Percentiles rank a stretch among this genome's conserved stretches.
phyloP scores from a whole-genome alignment of 345 rosid genomes.

The Moricandia moricandioides region DNA sequence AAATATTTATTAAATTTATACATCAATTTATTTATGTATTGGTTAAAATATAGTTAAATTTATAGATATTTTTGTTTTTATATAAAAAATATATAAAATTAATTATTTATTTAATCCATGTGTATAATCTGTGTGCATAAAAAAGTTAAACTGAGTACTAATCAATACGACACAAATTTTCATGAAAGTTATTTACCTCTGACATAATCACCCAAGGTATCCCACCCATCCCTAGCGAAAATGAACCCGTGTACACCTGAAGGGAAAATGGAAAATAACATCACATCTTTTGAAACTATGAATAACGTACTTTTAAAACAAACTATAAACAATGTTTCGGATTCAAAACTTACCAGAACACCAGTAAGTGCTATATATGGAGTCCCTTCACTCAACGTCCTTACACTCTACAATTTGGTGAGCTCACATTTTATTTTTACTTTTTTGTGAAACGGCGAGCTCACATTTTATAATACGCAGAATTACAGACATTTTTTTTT shows the following conservation, averaged over 20 bases:
- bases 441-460: neutral
- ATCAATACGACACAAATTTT: neutral
- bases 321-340: neutral
- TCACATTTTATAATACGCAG: neutral
- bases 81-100: too few relatives aligned
- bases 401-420: slow-evolving; percentile 43
- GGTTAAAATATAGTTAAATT: too few relatives aligned
- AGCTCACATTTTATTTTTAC: neutral
- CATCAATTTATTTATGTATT: too few relatives aligned
- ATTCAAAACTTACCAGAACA: slow-evolving; percentile 14
- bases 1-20: too few relatives aligned
- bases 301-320: neutral
- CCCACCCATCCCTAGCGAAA: slow-evolving; percentile 67
- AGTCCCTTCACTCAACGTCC: slow-evolving; percentile 19
- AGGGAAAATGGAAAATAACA: neutral
- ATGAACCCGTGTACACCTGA: slow-evolving; percentile 51
- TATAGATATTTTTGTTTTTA: too few relatives aligned
- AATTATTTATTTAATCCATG: too few relatives aligned
- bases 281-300: neutral
- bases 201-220: slow-evolving; percentile 84
- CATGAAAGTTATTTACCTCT: slow-evolving; percentile 43
- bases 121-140: too few relatives aligned
- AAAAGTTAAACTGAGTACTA: too few relatives aligned
- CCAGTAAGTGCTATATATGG: slow-evolving; percentile 25
- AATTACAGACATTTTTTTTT: neutral